Percentiles rank a stretch among this genome's conserved stretches.
These are phyloP conservation scores for Xylaria sp. DNA, from an alignment of 495 filamentous ascomycete species.

Conservation along the genomic window DNA sequence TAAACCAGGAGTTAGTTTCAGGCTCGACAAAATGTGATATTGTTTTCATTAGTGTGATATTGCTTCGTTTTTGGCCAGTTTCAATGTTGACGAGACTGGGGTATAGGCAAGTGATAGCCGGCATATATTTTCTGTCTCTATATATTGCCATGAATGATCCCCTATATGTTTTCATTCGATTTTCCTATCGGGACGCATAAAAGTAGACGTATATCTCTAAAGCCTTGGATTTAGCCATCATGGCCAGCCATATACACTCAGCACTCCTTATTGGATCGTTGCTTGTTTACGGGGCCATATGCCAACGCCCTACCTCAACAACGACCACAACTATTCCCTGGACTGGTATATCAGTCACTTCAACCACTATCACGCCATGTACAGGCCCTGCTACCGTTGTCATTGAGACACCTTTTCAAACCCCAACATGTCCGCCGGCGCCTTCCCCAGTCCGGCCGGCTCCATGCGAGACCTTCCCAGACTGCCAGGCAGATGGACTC, in stretches of 20 bases:
- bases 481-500: constrained; percentile 6
- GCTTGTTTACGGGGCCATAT: background rate
- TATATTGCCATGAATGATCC: background rate
- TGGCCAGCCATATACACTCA: background rate
- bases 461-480: background rate
- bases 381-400: constrained; percentile 7
- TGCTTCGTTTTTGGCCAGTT: background rate
- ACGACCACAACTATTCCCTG: background rate
- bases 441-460: background rate
- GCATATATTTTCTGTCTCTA: background rate
- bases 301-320: constrained; percentile 4
- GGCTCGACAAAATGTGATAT: too few species aligned
- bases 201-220: background rate
- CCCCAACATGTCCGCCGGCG: background rate
- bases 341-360: background rate
- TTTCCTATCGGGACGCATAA: too few species aligned
- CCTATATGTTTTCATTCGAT: too few species aligned
- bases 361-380: constrained; percentile 4
- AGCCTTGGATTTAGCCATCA: background rate
- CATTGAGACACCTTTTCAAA: constrained; percentile 8
- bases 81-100: background rate
- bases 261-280: background rate
- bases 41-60: background rate
- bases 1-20: background rate
- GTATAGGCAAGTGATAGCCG: background rate